Conservation (phyloP, 2,329 filamentous ascomycete species). For the Diaporthe destruens region DNA sequence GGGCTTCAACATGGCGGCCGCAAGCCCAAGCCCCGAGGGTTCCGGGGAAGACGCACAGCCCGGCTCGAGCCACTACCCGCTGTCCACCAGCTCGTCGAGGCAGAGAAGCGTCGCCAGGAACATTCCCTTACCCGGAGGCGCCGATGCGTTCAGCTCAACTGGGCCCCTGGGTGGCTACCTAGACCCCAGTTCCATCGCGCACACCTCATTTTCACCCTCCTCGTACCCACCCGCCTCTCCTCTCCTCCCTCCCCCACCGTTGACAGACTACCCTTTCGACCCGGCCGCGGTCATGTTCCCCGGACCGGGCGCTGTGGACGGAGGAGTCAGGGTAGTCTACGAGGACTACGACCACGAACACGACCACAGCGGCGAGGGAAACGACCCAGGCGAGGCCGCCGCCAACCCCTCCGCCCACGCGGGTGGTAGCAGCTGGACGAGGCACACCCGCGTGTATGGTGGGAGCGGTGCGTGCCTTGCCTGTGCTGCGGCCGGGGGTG, state of each 20-base stretch:
- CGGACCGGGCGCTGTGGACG: slow-evolving; percentile 39
- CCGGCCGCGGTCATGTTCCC: slow-evolving; percentile 47
- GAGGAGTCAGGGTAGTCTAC: slow-evolving; percentile 36
- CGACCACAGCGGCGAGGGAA: slow-evolving; percentile 51
- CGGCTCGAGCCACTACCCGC: not conserved
- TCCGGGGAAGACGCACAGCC: not conserved
- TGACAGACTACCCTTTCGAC: slow-evolving; percentile 48
- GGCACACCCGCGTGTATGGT: slow-evolving; percentile 71
- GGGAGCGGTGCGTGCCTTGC: slow-evolving; percentile 67
- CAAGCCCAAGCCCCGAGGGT: slow-evolving; percentile 43
- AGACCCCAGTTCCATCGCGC: slow-evolving; percentile 23
- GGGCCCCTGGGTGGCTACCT: slow-evolving; percentile 35
- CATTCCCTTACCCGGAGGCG: slow-evolving; percentile 42
- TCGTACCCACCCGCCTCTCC: slow-evolving; percentile 64
- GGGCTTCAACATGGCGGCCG: slow-evolving; percentile 50
- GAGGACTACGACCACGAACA: slow-evolving; percentile 38
- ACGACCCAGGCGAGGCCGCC: slow-evolving; percentile 64
- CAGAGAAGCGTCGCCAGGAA: slow-evolving; percentile 45
- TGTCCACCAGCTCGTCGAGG: slow-evolving; percentile 10
- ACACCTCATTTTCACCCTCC: slow-evolving; percentile 56
- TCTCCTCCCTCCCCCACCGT: slow-evolving; percentile 62
- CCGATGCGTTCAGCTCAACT: slow-evolving; percentile 37
- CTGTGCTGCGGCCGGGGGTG: slow-evolving; percentile 62
- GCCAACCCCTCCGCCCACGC: slow-evolving; percentile 61
- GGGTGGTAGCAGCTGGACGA: slow-evolving; percentile 64